Evolutionary conservation across 768 basidiomycete genomes (phyloP), one percentile per base, ranked within the genome.

Genomic region (Gymnopilus junonius): DNA sequence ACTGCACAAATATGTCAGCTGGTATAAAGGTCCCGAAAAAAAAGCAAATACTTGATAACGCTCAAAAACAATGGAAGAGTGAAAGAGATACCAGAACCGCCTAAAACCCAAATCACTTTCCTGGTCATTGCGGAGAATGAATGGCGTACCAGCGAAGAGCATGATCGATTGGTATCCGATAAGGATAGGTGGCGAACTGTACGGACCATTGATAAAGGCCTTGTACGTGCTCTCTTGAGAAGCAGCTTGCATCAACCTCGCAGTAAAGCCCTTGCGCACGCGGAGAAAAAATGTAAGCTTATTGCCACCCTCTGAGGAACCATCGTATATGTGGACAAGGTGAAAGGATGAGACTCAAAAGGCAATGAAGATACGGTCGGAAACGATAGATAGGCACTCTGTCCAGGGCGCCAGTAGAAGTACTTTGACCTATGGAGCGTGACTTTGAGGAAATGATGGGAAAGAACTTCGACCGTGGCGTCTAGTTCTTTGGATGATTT

Each of bases 281-380:
- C 86, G 81, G 62, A 91, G 74, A 51, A 91, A 73, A 73, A 91
- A 90, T 1, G 79, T 75, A 15, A 90, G 73, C 27, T 86, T 79
- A 61, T 80, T 80, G 64, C 70, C 69, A 45, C 69, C 62, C 1
- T 55, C 55, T 3, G 60, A 55, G 1, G 46, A 29, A 15, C 56
- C 56, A n/a, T 63, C 54, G 14, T 79, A 75, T 8, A 81, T 68
- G 75, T 83, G 6, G 84, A 77, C 58, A 89, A 87, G 0, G 87
- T 87, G 72, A 89, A 89, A 1, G 88, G 88, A 62, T 89, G 88
- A 0, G 84, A 73, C 70, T 89, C 84, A 31, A 83, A 79, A 5
- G 83, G 82, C 27, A 79, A 69, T 0, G 57, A 54, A 11, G 83
- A 83, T 6, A 85, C 75, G 1, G 76, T 67, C 4, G 86, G 85